Percentiles rank a stretch among this genome's conserved stretches.
Conservation (phyloP, 2,329 filamentous ascomycete genomes). For the Chaetomiaceae sp. region DNA sequence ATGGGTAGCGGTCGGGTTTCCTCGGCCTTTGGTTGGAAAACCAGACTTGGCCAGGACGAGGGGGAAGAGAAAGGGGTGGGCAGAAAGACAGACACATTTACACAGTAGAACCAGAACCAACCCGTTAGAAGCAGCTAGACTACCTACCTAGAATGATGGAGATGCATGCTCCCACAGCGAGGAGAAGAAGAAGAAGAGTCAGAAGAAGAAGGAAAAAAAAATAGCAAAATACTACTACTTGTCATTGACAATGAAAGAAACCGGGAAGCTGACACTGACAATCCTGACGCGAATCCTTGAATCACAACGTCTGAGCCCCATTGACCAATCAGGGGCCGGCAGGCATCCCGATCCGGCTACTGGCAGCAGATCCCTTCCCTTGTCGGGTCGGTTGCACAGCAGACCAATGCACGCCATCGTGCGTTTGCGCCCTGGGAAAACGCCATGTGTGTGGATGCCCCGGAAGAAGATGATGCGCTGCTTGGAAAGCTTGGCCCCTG, state of each 20-base stretch:
- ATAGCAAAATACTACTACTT: too few relatives aligned
- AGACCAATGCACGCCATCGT: constrained; percentile 25
- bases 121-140: too few relatives aligned
- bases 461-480: constrained; percentile 4
- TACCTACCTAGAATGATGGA: constrained; percentile 23
- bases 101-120: too few relatives aligned
- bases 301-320: too few relatives aligned
- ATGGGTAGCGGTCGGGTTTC: too few relatives aligned
- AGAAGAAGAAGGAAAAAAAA: too few relatives aligned
- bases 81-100: too few relatives aligned
- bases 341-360: constrained; percentile 19
- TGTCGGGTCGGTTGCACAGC: constrained; percentile 22
- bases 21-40: not conserved
- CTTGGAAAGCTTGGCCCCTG: not conserved
- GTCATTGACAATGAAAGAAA: too few relatives aligned
- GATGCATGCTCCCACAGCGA: constrained; percentile 4
- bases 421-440: constrained; percentile 16
- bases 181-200: too few relatives aligned
- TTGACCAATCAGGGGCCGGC: constrained; percentile 20
- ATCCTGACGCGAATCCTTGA: not conserved
- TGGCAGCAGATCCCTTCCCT: constrained; percentile 10
- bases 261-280: constrained; percentile 6
- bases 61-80: too few relatives aligned
- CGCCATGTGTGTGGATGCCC: not conserved
- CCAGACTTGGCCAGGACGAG: too few relatives aligned